Evolutionary conservation across 768 basidiomycete genomes (phyloP).

Genomic region (Lactarius hengduanensis): DNA sequence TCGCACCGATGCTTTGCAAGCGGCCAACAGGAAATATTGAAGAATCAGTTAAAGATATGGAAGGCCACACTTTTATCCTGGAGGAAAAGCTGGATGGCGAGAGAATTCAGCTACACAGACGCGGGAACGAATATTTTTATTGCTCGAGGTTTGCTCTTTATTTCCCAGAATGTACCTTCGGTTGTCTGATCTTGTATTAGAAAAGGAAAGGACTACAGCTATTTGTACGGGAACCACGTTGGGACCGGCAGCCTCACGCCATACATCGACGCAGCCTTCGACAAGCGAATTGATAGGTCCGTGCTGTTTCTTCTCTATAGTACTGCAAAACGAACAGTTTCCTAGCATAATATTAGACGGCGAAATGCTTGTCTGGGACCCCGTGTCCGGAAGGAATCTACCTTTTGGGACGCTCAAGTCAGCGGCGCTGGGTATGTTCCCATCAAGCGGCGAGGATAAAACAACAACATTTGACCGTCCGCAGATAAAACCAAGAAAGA

Average conservation of each 20-base stretch:
- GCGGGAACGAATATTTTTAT: slow-evolving; percentile 88
- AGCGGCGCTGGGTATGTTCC: slow-evolving; percentile 68
- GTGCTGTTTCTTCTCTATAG: slow-evolving; percentile 32
- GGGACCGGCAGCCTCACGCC: slow-evolving; percentile 88
- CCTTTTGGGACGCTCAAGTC: slow-evolving; percentile 95
- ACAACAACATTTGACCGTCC: background rate
- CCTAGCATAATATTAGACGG: slow-evolving; percentile 90
- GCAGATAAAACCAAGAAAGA: slow-evolving; percentile 70
- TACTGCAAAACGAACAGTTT: background rate
- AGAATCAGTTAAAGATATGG: slow-evolving; percentile 84
- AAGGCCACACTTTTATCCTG: slow-evolving; percentile 73
- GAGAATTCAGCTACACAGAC: slow-evolving; percentile 92
- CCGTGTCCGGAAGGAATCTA: slow-evolving; percentile 78
- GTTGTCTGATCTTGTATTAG: slow-evolving; percentile 39
- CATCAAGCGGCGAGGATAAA: slow-evolving; percentile 4
- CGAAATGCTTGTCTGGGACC: slow-evolving; percentile 99
- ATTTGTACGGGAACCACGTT: slow-evolving; percentile 84
- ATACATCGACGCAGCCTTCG: slow-evolving; percentile 73
- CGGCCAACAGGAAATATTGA: slow-evolving; percentile 81
- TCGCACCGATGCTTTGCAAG: slow-evolving; percentile 95
- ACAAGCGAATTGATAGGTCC: slow-evolving; percentile 76
- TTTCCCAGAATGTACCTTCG: background rate
- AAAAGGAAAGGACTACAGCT: slow-evolving; percentile 89
- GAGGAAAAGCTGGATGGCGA: slow-evolving; percentile 99
- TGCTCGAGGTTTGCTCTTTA: slow-evolving; percentile 67